These are phyloP conservation scores for Epichloe hybrida DNA, from an alignment of 2,329 filamentous ascomycete genomes.

Conservation along the genomic window DNA sequence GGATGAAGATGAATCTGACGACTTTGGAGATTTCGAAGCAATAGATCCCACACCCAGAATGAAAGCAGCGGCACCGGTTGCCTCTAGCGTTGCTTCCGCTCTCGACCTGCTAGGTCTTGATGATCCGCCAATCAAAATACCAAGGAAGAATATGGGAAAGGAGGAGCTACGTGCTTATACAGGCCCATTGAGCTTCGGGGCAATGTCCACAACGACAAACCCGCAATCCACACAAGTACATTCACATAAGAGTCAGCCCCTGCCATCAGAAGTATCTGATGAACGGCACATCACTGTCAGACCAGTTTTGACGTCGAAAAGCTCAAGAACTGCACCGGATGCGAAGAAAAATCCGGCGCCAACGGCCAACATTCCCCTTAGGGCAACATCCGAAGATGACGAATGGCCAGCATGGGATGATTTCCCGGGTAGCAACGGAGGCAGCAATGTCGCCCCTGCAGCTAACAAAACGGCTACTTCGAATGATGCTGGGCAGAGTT, in stretches of 20 bases:
- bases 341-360: slow-evolving; percentile 2
- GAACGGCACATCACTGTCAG: slow-evolving; percentile 23
- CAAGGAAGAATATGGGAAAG: neutral
- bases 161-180: slow-evolving; percentile 1
- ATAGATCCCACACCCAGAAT: slow-evolving; percentile 14
- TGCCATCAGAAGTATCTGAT: slow-evolving; percentile 35
- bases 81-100: slow-evolving; percentile 2
- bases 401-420: slow-evolving; percentile 41
- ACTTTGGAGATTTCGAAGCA: slow-evolving; percentile 48
- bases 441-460: slow-evolving; percentile 9
- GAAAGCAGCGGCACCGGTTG: neutral
- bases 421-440: slow-evolving; percentile 15
- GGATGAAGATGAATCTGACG: slow-evolving; percentile 35
- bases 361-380: neutral
- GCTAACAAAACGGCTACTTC: slow-evolving; percentile 8
- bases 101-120: slow-evolving; percentile 29
- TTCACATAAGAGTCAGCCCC: slow-evolving; percentile 39
- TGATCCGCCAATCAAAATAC: slow-evolving; percentile 12
- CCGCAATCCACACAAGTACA: slow-evolving; percentile 37
- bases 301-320: neutral
- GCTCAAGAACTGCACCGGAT: neutral
- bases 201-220: slow-evolving; percentile 21
- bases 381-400: slow-evolving; percentile 21
- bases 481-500: slow-evolving; percentile 17
- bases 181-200: slow-evolving; percentile 15